Evolutionary conservation across 208 protist species (phyloP), one percentile per base, ranked within the genome.

Genomic region (Leishmania arabica): DNA sequence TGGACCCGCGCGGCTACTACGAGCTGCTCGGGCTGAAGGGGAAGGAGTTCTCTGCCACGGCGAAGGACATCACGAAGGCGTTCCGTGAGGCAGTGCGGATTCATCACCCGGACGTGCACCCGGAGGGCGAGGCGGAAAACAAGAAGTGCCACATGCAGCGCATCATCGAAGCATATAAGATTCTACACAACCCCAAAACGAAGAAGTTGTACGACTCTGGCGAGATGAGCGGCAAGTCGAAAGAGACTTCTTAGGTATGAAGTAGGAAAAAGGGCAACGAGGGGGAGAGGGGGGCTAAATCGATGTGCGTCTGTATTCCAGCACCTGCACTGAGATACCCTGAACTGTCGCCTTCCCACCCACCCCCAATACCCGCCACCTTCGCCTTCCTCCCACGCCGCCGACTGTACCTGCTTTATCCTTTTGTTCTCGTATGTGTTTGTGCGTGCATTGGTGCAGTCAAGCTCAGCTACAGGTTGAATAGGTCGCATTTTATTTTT

Each of bases 1-100:
- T 86, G 7, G 95, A 98, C 80, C 92, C 95, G n/a, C 89, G 94
- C n/a, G 93, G 95, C 60, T 96, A 95, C 89, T 98, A 98, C 87
- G 83, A 89, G 72, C 74, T 98, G 56, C 90, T 98, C 1, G 93
- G 93, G 6, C 87, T 98, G 37, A 82, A 84, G 73, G 95, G 95
- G 34, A 88, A 89, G 85, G 95, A 98, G 79, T 90, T 92, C 66
- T 84, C 86, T 15, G 87, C 91, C 2, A 95, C 92, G 34, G 65
- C 87, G 64, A 98, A 96, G 75, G 95, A 98, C 31, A 95, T 98
- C 76, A 89, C 93, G 3, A 88, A 88, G 73, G 92, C 92, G 2
- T 98, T 98, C 73, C 93, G 95, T 47, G 84, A 88, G 45, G 93
- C 90, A 0, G 92, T 92, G 21, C 81, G 81, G 24, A 77, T 81